These are phyloP conservation scores for Leonotis leonurus DNA, from an alignment of 257 asterid genomes.

Conservation along the genomic window DNA sequence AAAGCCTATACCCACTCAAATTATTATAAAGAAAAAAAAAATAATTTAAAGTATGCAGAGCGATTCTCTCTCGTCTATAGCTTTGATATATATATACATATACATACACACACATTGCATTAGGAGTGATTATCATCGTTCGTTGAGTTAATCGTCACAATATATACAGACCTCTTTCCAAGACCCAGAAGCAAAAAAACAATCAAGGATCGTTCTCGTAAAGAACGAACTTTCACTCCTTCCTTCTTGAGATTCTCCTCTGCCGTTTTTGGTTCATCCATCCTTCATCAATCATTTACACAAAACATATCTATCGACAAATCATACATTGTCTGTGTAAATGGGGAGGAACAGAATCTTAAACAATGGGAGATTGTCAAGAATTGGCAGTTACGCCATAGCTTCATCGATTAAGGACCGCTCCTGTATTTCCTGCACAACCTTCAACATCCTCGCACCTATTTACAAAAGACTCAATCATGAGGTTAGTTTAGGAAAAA, in stretches of 20 bases:
- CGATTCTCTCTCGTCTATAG: not conserved
- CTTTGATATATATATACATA: not conserved
- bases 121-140: slow-evolving; percentile 6
- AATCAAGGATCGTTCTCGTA: not conserved
- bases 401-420: slow-evolving; percentile 81
- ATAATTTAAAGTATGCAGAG: not conserved
- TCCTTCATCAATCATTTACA: slow-evolving; percentile 1
- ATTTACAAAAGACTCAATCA: slow-evolving; percentile 81
- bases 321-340: not conserved
- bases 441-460: slow-evolving; percentile 95
- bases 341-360: slow-evolving; percentile 57
- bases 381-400: slow-evolving; percentile 77
- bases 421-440: slow-evolving; percentile 79
- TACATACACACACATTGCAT: not conserved
- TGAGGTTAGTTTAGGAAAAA: slow-evolving; percentile 31
- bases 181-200: not conserved
- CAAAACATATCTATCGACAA: not conserved
- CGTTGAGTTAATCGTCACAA: slow-evolving; percentile 20
- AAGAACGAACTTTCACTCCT: not conserved
- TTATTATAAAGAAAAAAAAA: slow-evolving; percentile 5
- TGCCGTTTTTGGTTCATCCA: not conserved
- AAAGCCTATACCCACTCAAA: slow-evolving; percentile 18
- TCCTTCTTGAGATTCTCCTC: not conserved
- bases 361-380: slow-evolving; percentile 48
- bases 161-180: slow-evolving; percentile 12